Evolutionary conservation across 768 basidiomycete genomes (phyloP), one percentile per base, ranked within the genome.

Genomic region (Clitopilus hobsonii): DNA sequence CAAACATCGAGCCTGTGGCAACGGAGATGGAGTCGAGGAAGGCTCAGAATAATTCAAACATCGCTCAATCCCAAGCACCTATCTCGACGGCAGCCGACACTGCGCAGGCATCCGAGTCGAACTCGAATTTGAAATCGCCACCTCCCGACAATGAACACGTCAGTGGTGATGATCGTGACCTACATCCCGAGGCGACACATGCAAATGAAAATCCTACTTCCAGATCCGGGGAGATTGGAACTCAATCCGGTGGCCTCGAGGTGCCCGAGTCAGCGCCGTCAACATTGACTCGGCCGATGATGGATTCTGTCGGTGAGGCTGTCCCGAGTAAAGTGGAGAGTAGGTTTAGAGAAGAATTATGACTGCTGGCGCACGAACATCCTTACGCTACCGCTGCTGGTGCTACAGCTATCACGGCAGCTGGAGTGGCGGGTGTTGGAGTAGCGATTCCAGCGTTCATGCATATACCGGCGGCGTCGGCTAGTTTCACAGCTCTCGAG

Each of bases 281-380:
- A n/a, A n/a, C n/a, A n/a, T n/a, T n/a, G n/a, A n/a, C n/a, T n/a
- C n/a, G n/a, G n/a, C n/a, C n/a, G n/a, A n/a, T n/a, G n/a, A n/a
- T n/a, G n/a, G n/a, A n/a, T n/a, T n/a, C n/a, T n/a, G n/a, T n/a
- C n/a, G n/a, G n/a, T n/a, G n/a, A n/a, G n/a, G n/a, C n/a, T n/a
- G n/a, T n/a, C n/a, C n/a, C n/a, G n/a, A n/a, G n/a, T 25, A 68
- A 67, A n/a, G 50, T 55, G n/a, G 74, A 74, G 52, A 69, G 70
- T 50, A 65, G 60, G 52, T 62, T 64, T 36, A 47, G 55, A 5
- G 71, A 72, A 55, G 66, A 58, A 0, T 49, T 62, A 51, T 62
- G 56, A 61, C 56, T 24, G 41, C 51, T 55, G 38, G 54, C 47
- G 54, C 58, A 45, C 32, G 51, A 41, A 5, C 49, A 36, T 36